Evolutionary conservation across 2,329 filamentous ascomycete species (phyloP), one percentile per base, ranked within the genome.

Genomic region (Ploettnerulaceae sp.): DNA sequence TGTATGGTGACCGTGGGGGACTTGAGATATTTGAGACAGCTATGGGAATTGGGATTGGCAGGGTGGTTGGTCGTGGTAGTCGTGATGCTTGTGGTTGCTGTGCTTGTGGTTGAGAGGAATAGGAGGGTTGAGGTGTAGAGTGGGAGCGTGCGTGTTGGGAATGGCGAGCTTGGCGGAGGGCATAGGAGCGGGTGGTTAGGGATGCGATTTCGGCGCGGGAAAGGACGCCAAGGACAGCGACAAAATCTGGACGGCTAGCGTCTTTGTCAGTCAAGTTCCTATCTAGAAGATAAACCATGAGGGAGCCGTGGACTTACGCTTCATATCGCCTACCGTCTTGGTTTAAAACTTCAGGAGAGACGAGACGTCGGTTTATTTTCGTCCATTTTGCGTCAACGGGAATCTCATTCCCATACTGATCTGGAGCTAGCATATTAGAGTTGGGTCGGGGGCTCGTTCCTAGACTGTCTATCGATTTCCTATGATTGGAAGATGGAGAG

Each of bases 351-450:
- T 79, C 76, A 4, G 74, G 72, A n/a, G 76, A 80, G 7, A 82
- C 70, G 0, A 79, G 67, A 1, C 66, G 67, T 9, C 79, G 71
- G 45, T 67, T 70, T 25, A 82, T 77, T 46, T 70, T 73, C 3
- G 79, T 82, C 79, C 79, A 82, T 39, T 71, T 70, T 1, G 77
- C 79, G 20, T 80, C 74, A 2, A 71, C 57, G 0, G 72, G 72
- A 2, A 84, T 83, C 9, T 75, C 70, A 4, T 71, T 69, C 1
- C 80, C 80, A 24, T 73, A 69, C 17, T 72, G 69, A 54, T 83
- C 80, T 0, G 80, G 79, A 0, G 71, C 76, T 3, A 82, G 65
- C 3, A 46, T 26, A 12, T 45, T 20, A 8, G 18, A 4, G 7
- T 50, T 36, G 9, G 48, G 38, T 18, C 33, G 44, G 7, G 54